Conservation (phyloP, 1,139 yeast genomes). For the Geotrichum aggregatum region DNA sequence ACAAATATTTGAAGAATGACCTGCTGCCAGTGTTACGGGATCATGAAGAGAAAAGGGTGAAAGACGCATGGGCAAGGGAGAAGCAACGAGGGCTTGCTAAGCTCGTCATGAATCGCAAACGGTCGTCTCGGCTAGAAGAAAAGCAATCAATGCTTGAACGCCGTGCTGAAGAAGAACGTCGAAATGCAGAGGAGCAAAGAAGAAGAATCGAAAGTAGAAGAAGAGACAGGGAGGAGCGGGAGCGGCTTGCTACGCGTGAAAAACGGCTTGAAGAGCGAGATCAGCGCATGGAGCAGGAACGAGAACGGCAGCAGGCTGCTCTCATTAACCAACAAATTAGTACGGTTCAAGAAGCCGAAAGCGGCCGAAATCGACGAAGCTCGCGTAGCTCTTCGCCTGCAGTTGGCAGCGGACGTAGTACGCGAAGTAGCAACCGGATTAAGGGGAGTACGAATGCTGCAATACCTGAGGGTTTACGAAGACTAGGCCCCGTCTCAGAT, state of each 20-base stretch:
- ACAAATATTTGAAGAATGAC: conserved; percentile 26
- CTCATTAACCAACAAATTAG: not conserved
- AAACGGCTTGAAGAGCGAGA: conserved; percentile 12
- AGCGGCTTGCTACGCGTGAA: conserved; percentile 13
- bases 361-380: conserved; percentile 3
- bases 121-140: conserved; percentile 34
- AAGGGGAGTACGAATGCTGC: not conserved
- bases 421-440: conserved; percentile 10
- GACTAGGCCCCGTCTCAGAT: conserved; percentile 19
- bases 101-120: conserved; percentile 33
- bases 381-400: conserved; percentile 9
- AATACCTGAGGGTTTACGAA: conserved; percentile 1
- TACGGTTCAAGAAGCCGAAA: not conserved
- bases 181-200: conserved; percentile 3
- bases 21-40: conserved; percentile 35
- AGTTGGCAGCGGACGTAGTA: conserved; percentile 10
- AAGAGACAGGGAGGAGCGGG: conserved; percentile 23
- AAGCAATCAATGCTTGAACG: conserved; percentile 26
- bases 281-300: conserved; percentile 6
- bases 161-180: conserved; percentile 24
- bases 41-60: conserved; percentile 30
- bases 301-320: not conserved
- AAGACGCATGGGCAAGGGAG: conserved; percentile 29
- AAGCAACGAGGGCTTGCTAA: conserved; percentile 26
- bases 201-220: conserved; percentile 18